phyloP scores from a whole-genome alignment of 1,139 yeast species.

The Petasospora fabianii region DNA sequence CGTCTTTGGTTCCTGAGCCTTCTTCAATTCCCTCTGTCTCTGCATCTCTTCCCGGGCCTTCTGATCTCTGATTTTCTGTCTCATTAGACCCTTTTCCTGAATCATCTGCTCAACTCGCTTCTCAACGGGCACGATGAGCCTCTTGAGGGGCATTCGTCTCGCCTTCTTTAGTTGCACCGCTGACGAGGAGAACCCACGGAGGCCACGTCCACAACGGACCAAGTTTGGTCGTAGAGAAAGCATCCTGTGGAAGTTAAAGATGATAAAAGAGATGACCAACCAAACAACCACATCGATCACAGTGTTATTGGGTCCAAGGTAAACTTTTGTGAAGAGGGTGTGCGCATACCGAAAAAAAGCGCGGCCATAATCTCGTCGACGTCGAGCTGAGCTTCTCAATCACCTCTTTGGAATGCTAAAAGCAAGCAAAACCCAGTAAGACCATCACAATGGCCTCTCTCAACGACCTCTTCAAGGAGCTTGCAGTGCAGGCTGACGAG shows the following conservation, averaged over 20 bases:
- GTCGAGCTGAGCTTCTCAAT: not conserved
- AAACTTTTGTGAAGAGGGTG: not conserved
- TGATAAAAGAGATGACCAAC: not conserved
- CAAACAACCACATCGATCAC: not conserved
- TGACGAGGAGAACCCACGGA: slow-evolving; percentile 4
- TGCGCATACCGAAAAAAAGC: not conserved
- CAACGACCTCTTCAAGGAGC: slow-evolving; percentile 41
- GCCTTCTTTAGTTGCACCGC: slow-evolving; percentile 5
- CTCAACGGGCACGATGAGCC: slow-evolving; percentile 17
- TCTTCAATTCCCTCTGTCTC: slow-evolving; percentile 3
- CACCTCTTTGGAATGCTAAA: not conserved
- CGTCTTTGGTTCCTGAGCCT: slow-evolving; percentile 1
- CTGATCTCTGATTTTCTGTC: slow-evolving; percentile 5
- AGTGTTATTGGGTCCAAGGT: no score
- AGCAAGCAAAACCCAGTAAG: not conserved
- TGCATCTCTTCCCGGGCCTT: slow-evolving; percentile 1
- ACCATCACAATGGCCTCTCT: slow-evolving; percentile 24
- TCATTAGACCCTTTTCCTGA: slow-evolving; percentile 4
- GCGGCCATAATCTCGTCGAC: not conserved
- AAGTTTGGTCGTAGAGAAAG: no score
- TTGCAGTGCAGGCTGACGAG: slow-evolving; percentile 42
- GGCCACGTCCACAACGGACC: no score
- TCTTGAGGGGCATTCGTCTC: slow-evolving; percentile 18
- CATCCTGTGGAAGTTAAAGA: not conserved
- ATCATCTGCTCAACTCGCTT: slow-evolving; percentile 7